These are phyloP conservation scores for Chrysosporium queenslandicum DNA, from an alignment of 2,329 filamentous ascomycete genomes.

Conservation along the genomic window DNA sequence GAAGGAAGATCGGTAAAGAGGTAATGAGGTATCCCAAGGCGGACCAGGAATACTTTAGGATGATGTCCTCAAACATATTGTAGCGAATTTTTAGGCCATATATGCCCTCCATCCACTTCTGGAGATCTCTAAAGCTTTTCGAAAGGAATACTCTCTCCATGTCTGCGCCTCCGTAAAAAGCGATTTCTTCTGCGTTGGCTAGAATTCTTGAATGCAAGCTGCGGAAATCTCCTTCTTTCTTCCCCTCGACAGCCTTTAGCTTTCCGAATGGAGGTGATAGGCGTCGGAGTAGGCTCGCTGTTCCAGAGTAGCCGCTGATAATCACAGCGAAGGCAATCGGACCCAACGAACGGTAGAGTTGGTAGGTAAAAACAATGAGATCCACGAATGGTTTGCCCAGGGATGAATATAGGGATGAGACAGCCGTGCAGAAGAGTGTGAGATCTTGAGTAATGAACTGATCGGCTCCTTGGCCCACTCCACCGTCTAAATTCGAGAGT, in stretches of 20 bases:
- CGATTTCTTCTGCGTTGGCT: constrained; percentile 93
- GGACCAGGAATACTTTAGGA: constrained; percentile 97
- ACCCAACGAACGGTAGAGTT: constrained; percentile 83
- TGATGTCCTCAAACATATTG: constrained; percentile 97
- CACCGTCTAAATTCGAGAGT: constrained; percentile 81
- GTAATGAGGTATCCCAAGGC: constrained; percentile 93
- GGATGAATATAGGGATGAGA: constrained; percentile 87
- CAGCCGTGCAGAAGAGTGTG: constrained; percentile 86
- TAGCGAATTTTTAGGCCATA: constrained; percentile 97
- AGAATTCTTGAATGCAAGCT: constrained; percentile 84
- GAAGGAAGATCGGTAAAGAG: constrained; percentile 85
- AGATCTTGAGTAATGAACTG: constrained; percentile 97
- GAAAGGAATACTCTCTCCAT: constrained; percentile 92
- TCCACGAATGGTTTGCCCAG: constrained; percentile 98
- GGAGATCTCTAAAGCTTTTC: constrained; percentile 82
- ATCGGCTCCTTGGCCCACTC: constrained; percentile 81
- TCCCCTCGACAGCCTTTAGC: constrained; percentile 88
- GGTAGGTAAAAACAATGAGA: constrained; percentile 94
- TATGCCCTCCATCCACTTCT: constrained; percentile 95
- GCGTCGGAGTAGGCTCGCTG: constrained; percentile 76
- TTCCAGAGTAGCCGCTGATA: constrained; percentile 86
- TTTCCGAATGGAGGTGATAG: constrained; percentile 94
- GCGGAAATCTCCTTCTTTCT: constrained; percentile 90
- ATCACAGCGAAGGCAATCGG: constrained; percentile 78
- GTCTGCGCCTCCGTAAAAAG: constrained; percentile 90